These are phyloP conservation scores for Hygrophila difformis DNA, from an alignment of 257 asterid species.

Conservation along the genomic window DNA sequence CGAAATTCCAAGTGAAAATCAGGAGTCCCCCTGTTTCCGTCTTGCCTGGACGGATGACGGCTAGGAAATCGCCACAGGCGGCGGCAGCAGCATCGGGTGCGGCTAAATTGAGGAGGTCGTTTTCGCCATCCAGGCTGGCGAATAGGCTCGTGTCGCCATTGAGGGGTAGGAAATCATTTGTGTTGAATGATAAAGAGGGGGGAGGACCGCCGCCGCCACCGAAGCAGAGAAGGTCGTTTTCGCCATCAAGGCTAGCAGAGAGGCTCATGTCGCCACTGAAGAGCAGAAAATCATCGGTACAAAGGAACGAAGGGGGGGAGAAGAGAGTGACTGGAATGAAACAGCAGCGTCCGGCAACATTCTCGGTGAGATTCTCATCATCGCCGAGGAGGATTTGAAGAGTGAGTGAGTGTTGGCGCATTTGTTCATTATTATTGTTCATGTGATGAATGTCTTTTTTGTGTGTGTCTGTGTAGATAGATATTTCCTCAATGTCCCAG, in stretches of 20 bases:
- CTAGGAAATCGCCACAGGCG: slow-evolving; percentile 34
- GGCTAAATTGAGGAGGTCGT: slow-evolving; percentile 49
- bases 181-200: slow-evolving; percentile 36
- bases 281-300: slow-evolving; percentile 35
- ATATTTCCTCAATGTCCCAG: slow-evolving; percentile 51
- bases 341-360: slow-evolving; percentile 45
- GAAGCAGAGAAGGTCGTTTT: slow-evolving; percentile 50
- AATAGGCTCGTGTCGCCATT: slow-evolving; percentile 38
- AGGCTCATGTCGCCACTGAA: slow-evolving; percentile 39
- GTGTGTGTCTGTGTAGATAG: slow-evolving; percentile 13
- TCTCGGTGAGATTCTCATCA: slow-evolving; percentile 35
- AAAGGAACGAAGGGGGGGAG: slow-evolving; percentile 39
- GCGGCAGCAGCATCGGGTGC: too few relatives aligned
- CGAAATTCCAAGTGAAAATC: slow-evolving; percentile 34
- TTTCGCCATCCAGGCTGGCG: slow-evolving; percentile 61
- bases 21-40: slow-evolving; percentile 34
- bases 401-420: background rate
- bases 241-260: slow-evolving; percentile 60
- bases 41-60: slow-evolving; percentile 24
- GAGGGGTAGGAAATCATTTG: slow-evolving; percentile 31
- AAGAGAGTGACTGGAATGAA: too few relatives aligned
- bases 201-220: too few relatives aligned
- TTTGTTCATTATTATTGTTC: too few relatives aligned
- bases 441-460: too few relatives aligned
- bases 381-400: slow-evolving; percentile 45